Base-by-base conservation (phyloP, 495 filamentous ascomycete genomes). In the Hypoxylon trugodes region DNA sequence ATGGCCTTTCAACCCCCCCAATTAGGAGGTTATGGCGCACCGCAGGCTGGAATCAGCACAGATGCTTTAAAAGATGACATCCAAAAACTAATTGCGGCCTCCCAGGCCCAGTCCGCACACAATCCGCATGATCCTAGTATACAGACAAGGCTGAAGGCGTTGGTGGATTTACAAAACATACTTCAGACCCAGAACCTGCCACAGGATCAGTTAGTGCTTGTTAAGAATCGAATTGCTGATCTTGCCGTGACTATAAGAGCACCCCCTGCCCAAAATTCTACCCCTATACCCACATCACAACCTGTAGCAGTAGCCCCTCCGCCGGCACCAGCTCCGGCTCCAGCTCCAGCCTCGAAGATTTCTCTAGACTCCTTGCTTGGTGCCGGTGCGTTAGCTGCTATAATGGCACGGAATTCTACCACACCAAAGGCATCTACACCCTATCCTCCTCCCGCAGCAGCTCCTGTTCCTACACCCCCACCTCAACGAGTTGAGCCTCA, bases 131-230 rank as follows among this genome's bases (percentile, higher is more conserved):
- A 97, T 79, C 76, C 80, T 73, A 83, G 84, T 69, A 81, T 88
- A 63, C 88, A 92, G 76, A 86, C 85, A 58, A 89, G 88, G 68
- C 76, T 98, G 69, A 90, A 93, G 74, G 92, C 93, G 15, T 82
- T 98, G 65, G 76, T 96, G 74, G 91, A 94, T 74, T 83, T 98
- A 61, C 89, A 97, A 77, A 84, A 74, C 41, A 87, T 96, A 69
- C 77, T 98, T 75, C 83, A 89, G 69, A 87, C 80, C 62, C 90
- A 91, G 70, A 84, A 91, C 67, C 83, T 96, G 68, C 86, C 90
- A 41, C 88, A 86, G 70, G 86, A 92, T 65, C 87, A 96, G 77
- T 81, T 97, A 65, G 86, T 86, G 73, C 81, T 88, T 70, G 87
- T 96, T 67, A 87, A 87, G 72, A 86, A 91, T 67, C 89, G 92